A percentile compares a stretch with the other conserved stretches of the same genome.
Conservation (phyloP, 2,329 filamentous ascomycete species). For the Cyphellophora attinorum region DNA sequence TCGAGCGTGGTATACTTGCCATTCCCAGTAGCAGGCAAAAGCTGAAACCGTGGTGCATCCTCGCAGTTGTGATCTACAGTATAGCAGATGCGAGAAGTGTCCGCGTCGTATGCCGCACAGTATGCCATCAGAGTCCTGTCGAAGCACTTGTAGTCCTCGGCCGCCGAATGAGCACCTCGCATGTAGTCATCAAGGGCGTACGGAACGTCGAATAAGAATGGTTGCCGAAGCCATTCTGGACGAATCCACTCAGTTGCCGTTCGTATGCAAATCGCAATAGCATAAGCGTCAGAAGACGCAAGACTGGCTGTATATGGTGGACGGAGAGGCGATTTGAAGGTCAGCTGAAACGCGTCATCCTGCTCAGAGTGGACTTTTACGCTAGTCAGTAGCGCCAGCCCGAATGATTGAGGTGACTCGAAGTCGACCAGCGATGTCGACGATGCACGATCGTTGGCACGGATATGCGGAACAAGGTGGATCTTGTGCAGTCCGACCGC, state of each 20-base stretch:
- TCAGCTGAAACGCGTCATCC: constrained; percentile 60
- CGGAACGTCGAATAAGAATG: constrained; percentile 54
- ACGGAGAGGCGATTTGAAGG: constrained; percentile 51
- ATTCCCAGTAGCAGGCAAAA: constrained; percentile 47
- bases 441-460: constrained; percentile 43
- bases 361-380: constrained; percentile 48
- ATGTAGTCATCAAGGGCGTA: constrained; percentile 42
- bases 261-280: constrained; percentile 54
- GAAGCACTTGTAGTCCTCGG: constrained; percentile 51
- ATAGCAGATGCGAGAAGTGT: constrained; percentile 58
- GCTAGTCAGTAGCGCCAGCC: constrained; percentile 52
- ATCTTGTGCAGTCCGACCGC: constrained; percentile 61
- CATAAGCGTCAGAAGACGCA: constrained; percentile 53
- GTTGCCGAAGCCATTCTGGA: constrained; percentile 55
- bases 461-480: constrained; percentile 57
- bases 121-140: constrained; percentile 61
- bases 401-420: constrained; percentile 46
- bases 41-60: constrained; percentile 57
- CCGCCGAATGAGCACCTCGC: constrained; percentile 36
- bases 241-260: constrained; percentile 54
- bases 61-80: constrained; percentile 52
- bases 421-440: constrained; percentile 44
- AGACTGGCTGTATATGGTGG: constrained; percentile 48
- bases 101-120: constrained; percentile 58
- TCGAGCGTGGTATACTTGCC: constrained; percentile 50